Percentiles rank a stretch among this genome's conserved stretches.
phyloP scores from a whole-genome alignment of 345 rosid species.

The Eucalyptus camaldulensis region DNA sequence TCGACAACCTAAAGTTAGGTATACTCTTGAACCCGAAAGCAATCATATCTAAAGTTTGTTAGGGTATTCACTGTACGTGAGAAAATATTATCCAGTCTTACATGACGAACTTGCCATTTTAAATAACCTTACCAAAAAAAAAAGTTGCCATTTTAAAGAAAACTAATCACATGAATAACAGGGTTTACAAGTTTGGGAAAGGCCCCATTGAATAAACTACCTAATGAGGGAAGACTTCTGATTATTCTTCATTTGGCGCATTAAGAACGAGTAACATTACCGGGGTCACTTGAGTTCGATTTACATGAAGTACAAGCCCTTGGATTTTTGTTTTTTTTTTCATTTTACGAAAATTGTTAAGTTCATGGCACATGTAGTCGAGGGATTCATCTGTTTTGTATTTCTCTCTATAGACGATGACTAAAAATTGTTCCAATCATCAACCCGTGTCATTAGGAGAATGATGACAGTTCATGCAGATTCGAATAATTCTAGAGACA shows the following conservation, averaged over 20 bases:
- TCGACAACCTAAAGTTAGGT: neutral
- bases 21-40: neutral
- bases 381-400: neutral
- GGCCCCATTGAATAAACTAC: neutral
- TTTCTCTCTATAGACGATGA: neutral
- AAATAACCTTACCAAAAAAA: no score
- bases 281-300: neutral
- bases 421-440: neutral
- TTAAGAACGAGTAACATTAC: neutral
- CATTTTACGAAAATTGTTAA: neutral
- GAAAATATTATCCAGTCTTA: neutral
- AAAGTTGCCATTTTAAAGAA: neutral
- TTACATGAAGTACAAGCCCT: neutral
- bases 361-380: neutral
- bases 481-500: no score
- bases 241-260: neutral
- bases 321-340: neutral
- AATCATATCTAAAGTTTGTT: neutral
- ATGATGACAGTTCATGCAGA: neutral
- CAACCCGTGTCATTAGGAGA: neutral
- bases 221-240: neutral
- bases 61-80: accelerated
- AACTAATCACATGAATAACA: neutral
- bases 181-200: neutral
- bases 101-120: neutral